Conservation (phyloP, 768 basidiomycete genomes). For the Tulasnella sp. region DNA sequence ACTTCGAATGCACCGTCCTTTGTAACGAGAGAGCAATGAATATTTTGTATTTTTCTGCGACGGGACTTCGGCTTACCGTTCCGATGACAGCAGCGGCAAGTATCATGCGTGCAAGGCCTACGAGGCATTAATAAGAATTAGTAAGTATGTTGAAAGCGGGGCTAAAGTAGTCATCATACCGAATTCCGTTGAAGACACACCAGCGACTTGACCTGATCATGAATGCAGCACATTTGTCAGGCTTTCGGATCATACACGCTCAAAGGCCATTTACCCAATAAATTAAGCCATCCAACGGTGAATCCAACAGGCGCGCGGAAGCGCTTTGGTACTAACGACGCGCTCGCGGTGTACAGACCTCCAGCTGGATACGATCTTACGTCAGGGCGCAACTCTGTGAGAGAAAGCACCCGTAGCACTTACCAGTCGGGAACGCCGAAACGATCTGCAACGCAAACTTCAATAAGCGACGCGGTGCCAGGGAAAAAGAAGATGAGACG, state of each 20-base stretch:
- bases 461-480: too few species aligned
- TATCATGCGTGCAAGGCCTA: slow-evolving; percentile 11
- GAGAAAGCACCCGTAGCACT: too few species aligned
- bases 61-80: neutral
- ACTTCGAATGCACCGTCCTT: slow-evolving; percentile 49
- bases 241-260: neutral
- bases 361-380: slow-evolving; percentile 11
- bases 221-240: neutral
- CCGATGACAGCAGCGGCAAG: slow-evolving; percentile 10
- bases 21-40: neutral
- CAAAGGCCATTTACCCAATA: slow-evolving; percentile 39
- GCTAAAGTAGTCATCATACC: slow-evolving; percentile 22
- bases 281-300: slow-evolving; percentile 72
- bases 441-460: slow-evolving; percentile 15
- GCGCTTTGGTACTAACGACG: slow-evolving; percentile 12
- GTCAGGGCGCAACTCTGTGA: too few species aligned
- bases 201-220: slow-evolving; percentile 59
- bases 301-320: slow-evolving; percentile 17
- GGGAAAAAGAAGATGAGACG: too few species aligned
- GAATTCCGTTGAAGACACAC: slow-evolving; percentile 77
- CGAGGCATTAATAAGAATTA: neutral
- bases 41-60: too few species aligned
- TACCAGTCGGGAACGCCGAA: slow-evolving; percentile 19
- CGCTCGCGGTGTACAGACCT: slow-evolving; percentile 20
- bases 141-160: slow-evolving; percentile 12